Percentiles rank a stretch among this genome's conserved stretches.
These are phyloP conservation scores for Leccinum pellstonianum DNA, from an alignment of 768 basidiomycete genomes.

Conservation along the genomic window DNA sequence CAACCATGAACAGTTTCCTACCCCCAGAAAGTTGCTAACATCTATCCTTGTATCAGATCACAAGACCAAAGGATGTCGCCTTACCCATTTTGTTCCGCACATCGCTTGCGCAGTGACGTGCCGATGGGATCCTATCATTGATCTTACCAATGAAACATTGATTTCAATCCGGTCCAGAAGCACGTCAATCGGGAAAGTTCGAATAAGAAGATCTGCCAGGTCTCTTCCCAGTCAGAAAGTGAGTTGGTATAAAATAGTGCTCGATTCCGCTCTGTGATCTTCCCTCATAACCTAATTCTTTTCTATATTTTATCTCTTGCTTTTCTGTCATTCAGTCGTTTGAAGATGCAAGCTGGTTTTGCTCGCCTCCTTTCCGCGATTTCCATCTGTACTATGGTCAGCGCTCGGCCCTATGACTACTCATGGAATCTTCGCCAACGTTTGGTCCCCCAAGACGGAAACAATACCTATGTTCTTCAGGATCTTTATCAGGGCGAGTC, in stretches of 20 bases:
- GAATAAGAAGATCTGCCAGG: conserved; percentile 34
- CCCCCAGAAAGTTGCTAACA: background rate
- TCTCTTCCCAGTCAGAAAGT: background rate
- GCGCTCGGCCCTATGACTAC: conserved; percentile 17
- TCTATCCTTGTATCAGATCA: background rate
- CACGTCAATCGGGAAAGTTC: conserved; percentile 34
- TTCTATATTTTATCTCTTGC: background rate
- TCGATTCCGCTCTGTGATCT: background rate
- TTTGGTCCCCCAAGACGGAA: background rate
- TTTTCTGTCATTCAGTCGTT: background rate
- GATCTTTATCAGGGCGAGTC: conserved; percentile 42
- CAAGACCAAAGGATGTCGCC: background rate
- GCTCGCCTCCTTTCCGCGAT: conserved; percentile 26
- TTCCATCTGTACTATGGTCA: conserved; percentile 32
- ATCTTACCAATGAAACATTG: conserved; percentile 15
- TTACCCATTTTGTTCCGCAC: background rate
- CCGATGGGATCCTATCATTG: background rate
- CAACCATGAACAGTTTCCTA: background rate
- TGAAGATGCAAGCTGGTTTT: conserved; percentile 26
- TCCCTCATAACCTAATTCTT: background rate
- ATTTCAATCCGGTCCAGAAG: conserved; percentile 6
- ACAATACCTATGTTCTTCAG: conserved; percentile 32
- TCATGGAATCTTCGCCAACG: conserved; percentile 15
- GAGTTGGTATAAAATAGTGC: conserved; percentile 7
- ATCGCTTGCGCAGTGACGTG: background rate